Percentiles rank a stretch among this genome's conserved stretches.
Conservation (phyloP, 2,329 filamentous ascomycete genomes). For the Phialophora macrospora region DNA sequence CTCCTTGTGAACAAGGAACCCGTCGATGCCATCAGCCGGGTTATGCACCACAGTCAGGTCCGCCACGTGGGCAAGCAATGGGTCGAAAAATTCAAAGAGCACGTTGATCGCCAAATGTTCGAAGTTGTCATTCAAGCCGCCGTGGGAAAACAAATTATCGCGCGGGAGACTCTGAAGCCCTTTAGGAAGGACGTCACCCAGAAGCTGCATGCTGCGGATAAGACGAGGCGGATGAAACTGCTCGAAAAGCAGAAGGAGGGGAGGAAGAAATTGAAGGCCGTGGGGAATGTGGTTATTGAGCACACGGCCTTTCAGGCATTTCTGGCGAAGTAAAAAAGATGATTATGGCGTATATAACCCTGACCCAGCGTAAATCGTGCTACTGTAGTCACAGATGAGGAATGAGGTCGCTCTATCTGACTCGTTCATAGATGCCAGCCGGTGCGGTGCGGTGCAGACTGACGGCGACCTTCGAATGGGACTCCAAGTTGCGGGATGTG, state of each 20-base stretch:
- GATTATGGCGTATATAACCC: not conserved
- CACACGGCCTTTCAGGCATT: slow-evolving; percentile 95
- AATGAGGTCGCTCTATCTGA: not conserved
- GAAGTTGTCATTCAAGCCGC: slow-evolving; percentile 94
- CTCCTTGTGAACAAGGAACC: slow-evolving; percentile 90
- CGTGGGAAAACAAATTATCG: slow-evolving; percentile 79
- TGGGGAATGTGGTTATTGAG: slow-evolving; percentile 92
- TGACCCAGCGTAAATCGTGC: too few relatives aligned
- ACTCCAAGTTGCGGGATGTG: not conserved
- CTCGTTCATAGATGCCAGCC: slow-evolving; percentile 8
- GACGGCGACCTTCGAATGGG: not conserved
- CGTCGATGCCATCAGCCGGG: slow-evolving; percentile 90
- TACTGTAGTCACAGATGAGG: slow-evolving; percentile 5
- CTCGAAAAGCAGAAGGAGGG: slow-evolving; percentile 97
- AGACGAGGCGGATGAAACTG: slow-evolving; percentile 79
- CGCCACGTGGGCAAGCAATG: slow-evolving; percentile 81
- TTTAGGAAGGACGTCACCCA: slow-evolving; percentile 94
- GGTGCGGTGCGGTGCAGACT: not conserved
- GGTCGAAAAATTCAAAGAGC: slow-evolving; percentile 96
- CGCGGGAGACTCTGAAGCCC: slow-evolving; percentile 92
- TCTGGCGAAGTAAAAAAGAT: slow-evolving; percentile 69
- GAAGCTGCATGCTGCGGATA: slow-evolving; percentile 90
- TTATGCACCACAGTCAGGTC: slow-evolving; percentile 81
- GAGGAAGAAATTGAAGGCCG: slow-evolving; percentile 76
- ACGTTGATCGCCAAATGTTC: slow-evolving; percentile 96